phyloP scores from a whole-genome alignment of 192 early-diverging fungal genomes.

The Entomortierella parvispora region DNA sequence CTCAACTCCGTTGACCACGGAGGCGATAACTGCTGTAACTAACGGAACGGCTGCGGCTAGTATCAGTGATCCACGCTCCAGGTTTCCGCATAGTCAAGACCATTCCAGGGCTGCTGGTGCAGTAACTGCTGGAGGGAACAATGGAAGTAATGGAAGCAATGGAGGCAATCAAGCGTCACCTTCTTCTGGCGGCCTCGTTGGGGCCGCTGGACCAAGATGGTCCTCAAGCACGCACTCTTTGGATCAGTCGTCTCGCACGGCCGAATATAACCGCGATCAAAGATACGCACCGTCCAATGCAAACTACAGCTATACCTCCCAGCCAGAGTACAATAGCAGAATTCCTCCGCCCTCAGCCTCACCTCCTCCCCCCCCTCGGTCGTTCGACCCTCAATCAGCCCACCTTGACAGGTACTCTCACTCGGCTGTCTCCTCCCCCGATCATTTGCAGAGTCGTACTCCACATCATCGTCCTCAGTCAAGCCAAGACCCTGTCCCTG shows the following conservation, averaged over 20 bases:
- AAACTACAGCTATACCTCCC: no score
- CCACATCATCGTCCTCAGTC: no score
- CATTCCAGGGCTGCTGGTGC: background rate
- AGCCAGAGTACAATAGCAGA: no score
- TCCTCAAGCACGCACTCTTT: background rate
- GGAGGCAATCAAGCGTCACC: background rate
- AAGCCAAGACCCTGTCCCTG: no score
- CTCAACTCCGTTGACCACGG: conserved; percentile 27
- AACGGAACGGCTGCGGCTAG: conserved; percentile 34
- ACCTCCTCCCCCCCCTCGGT: no score
- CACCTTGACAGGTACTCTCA: no score
- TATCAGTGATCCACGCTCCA: conserved; percentile 14
- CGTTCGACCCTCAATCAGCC: no score
- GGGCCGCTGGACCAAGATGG: conserved; percentile 1
- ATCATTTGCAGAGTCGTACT: no score
- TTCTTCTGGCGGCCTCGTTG: conserved; percentile 16
- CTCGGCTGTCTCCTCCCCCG: no score
- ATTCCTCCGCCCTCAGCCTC: no score
- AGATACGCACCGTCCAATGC: no score
- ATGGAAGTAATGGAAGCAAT: background rate
- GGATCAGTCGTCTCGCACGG: background rate
- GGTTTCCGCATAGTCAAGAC: background rate
- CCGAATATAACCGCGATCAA: background rate
- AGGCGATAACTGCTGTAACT: conserved; percentile 27
- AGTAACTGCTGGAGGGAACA: background rate